phyloP scores from a whole-genome alignment of 148 eudicot genomes.

The Spergularia bocconei region DNA sequence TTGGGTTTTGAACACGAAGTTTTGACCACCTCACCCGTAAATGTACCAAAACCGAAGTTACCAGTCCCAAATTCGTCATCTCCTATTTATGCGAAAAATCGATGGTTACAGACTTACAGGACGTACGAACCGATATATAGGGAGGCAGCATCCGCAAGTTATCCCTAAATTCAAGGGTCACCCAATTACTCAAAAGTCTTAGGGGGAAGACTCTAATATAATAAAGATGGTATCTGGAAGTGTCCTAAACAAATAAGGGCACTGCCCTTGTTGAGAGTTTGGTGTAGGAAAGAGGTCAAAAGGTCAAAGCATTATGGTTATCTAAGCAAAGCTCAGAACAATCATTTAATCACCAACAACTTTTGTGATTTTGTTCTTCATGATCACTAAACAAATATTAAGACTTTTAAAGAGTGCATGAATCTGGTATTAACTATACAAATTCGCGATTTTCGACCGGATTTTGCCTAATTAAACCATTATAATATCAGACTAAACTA shows the following conservation, averaged over 20 bases:
- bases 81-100: too few species aligned
- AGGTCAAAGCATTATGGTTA: too few species aligned
- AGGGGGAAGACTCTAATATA: too few species aligned
- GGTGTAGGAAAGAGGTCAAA: conserved; percentile 17
- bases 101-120: too few species aligned
- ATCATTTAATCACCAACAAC: conserved; percentile 25
- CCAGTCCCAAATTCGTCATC: too few species aligned
- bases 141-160: background rate
- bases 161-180: too few species aligned
- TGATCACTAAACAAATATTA: conserved; percentile 9
- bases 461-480: conserved; percentile 7
- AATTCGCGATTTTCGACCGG: conserved; percentile 14
- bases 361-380: conserved; percentile 25
- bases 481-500: background rate
- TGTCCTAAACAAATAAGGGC: background rate
- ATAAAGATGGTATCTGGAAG: background rate
- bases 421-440: conserved; percentile 4
- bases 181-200: too few species aligned
- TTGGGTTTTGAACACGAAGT: too few species aligned
- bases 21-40: too few species aligned
- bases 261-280: background rate
- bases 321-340: background rate
- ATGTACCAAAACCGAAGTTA: background rate
- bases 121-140: too few species aligned
- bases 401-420: conserved; percentile 7